A percentile compares a stretch with the other conserved stretches of the same genome.
phyloP scores from a whole-genome alignment of 768 basidiomycete genomes.

The Xerocomellus chrysenteron region DNA sequence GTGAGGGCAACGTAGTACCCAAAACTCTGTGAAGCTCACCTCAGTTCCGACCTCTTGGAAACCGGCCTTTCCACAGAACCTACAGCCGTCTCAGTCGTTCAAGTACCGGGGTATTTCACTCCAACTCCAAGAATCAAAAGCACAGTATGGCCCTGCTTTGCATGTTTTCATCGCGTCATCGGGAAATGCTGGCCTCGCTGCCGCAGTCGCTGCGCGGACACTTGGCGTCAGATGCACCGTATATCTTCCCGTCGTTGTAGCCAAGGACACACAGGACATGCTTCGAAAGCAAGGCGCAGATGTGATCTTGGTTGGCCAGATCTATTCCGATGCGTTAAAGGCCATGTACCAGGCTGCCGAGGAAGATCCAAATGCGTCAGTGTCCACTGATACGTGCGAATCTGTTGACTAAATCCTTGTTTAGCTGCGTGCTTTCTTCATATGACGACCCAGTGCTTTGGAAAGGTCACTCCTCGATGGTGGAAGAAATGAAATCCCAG shows the following conservation, averaged over 20 bases:
- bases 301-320: slow-evolving; percentile 54
- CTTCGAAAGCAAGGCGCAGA: slow-evolving; percentile 55
- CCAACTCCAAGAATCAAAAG: slow-evolving; percentile 53
- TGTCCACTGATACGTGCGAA: not conserved
- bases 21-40: not conserved
- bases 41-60: not conserved
- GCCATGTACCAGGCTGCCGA: slow-evolving; percentile 49
- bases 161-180: slow-evolving; percentile 73
- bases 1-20: slow-evolving; percentile 34
- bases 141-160: slow-evolving; percentile 48
- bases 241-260: slow-evolving; percentile 58
- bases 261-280: slow-evolving; percentile 47
- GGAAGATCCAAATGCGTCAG: slow-evolving; percentile 45
- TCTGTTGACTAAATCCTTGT: not conserved
- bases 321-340: slow-evolving; percentile 56
- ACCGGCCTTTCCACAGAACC: slow-evolving; percentile 45
- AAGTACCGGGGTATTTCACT: slow-evolving; percentile 72
- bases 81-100: slow-evolving; percentile 75
- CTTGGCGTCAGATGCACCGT: slow-evolving; percentile 63
- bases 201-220: slow-evolving; percentile 57
- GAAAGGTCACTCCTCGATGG: slow-evolving; percentile 77
- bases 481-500: slow-evolving; percentile 59
- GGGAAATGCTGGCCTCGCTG: slow-evolving; percentile 80
- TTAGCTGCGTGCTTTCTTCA: slow-evolving; percentile 66
- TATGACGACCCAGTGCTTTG: slow-evolving; percentile 70